Conservation (phyloP, 768 basidiomycete species). For the Boletus sp. region DNA sequence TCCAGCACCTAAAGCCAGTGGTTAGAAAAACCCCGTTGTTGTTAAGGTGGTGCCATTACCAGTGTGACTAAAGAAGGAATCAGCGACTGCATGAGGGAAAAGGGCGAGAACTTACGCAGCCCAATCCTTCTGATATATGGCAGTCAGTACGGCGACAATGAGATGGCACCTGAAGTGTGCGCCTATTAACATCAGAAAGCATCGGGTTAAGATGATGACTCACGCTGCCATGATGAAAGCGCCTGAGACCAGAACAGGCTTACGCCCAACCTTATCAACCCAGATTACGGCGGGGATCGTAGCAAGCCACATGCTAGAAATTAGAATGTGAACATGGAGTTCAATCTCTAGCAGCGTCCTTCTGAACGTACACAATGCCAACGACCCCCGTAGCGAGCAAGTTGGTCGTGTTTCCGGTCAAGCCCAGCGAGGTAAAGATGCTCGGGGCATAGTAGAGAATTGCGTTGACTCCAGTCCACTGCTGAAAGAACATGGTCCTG, state of each 20-base stretch:
- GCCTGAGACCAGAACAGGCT: conserved; percentile 70
- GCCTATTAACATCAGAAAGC: conserved; percentile 13
- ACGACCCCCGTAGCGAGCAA: conserved; percentile 70
- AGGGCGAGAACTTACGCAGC: conserved; percentile 32
- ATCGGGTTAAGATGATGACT: conserved; percentile 17
- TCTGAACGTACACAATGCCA: conserved; percentile 61
- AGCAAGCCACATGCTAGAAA: conserved; percentile 62
- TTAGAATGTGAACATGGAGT: not conserved
- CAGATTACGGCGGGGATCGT: conserved; percentile 83
- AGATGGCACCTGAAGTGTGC: conserved; percentile 54
- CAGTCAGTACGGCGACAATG: conserved; percentile 65
- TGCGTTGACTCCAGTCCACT: conserved; percentile 79
- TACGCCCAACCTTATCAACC: conserved; percentile 73
- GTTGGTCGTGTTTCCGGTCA: conserved; percentile 58
- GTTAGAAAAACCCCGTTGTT: not conserved
- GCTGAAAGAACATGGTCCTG: conserved; percentile 78
- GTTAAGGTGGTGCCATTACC: not conserved
- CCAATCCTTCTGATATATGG: conserved; percentile 59
- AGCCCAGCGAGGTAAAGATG: conserved; percentile 62
- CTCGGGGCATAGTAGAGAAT: conserved; percentile 75
- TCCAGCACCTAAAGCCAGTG: conserved; percentile 49
- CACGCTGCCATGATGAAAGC: conserved; percentile 70
- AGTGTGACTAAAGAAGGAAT: not conserved
- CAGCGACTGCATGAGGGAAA: not conserved
- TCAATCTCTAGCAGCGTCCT: not conserved